Base-by-base conservation (phyloP, 805 yeast genomes). In the Yamadazyma scolyti region DNA sequence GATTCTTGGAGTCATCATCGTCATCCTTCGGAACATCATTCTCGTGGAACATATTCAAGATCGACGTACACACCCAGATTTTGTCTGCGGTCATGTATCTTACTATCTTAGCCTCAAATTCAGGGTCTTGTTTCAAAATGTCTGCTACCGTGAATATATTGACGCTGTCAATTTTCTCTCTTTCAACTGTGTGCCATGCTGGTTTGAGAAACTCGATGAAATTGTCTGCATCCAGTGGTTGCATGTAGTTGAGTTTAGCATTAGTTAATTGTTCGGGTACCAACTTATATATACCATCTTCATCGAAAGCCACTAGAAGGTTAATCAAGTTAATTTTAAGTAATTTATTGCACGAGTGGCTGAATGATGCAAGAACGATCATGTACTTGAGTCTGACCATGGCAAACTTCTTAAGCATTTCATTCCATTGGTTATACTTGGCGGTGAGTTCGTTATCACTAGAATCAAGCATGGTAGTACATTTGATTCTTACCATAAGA, bases 31-130 rank as follows among this genome's bases (percentile, higher is more conserved):
- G 41, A 3, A 28, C 39, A 10, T 23, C 17, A 8, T 26, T 25
- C 23, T 40, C 44, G 9, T 29, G n/a, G 21, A 23, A 30, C 24
- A 30, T 13, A 12, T 34, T 34, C 7, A 40, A 15, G 4, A 40
- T 25, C 5, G 31, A 20, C 12, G 30, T 24, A 2, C 27, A 20
- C 3, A 17, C 24, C 44, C 44, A 40, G 10, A 40, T 15, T 19
- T 37, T 36, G 20, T 36, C 39, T 4, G 9, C n/a, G 18, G 15
- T 28, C 4, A 40, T 27, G 20, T 23, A 36, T 9, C 16, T 27
- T 2, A 35, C 33, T 11, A 40, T n/a, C 9, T 28, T 29, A 2
- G 9, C 14, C 7, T 31, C 26, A 26, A 20, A 36, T 7, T 31
- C 13, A 6, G 23, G 23, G 14, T 33, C 36, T 9, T 15, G 12